Percentiles rank a stretch among this genome's conserved stretches.
Conservation (phyloP, 306 rosid species). For the Castanea crenata region DNA sequence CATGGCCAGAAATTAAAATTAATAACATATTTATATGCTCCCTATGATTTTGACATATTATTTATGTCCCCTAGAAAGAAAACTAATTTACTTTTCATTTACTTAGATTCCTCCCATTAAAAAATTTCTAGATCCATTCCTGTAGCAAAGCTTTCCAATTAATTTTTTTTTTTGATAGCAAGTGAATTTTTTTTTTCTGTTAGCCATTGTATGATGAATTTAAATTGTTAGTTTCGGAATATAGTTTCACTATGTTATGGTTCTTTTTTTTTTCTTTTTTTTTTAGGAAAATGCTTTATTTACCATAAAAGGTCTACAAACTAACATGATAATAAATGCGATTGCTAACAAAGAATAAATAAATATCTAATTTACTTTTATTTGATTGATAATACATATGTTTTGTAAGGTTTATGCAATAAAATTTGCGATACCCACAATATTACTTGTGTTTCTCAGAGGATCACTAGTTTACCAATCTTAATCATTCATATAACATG, state of each 20-base stretch:
- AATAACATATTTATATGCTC: background rate
- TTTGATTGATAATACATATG: too few relatives aligned
- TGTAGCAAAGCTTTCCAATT: background rate
- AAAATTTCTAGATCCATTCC: background rate
- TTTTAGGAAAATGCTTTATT: background rate
- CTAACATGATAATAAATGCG: too few relatives aligned
- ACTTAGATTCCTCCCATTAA: background rate
- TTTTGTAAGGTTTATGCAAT: too few relatives aligned
- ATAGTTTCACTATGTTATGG: background rate
- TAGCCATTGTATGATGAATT: background rate
- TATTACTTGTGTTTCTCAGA: too few relatives aligned
- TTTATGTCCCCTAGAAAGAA: background rate
- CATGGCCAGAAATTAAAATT: background rate
- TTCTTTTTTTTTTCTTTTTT: background rate
- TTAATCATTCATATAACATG: background rate
- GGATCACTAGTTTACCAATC: too few relatives aligned
- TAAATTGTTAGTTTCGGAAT: background rate
- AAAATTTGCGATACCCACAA: too few relatives aligned
- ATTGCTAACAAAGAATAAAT: too few relatives aligned
- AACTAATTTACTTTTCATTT: background rate
- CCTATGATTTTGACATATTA: background rate
- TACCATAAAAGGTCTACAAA: too few relatives aligned
- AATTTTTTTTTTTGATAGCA: background rate
- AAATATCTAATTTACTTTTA: too few relatives aligned
- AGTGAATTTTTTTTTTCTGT: background rate